A percentile compares a stretch with the other conserved stretches of the same genome.
Evolutionary conservation across 2,329 filamentous ascomycete species (phyloP).

Genomic region (Aspergillus versicolor): DNA sequence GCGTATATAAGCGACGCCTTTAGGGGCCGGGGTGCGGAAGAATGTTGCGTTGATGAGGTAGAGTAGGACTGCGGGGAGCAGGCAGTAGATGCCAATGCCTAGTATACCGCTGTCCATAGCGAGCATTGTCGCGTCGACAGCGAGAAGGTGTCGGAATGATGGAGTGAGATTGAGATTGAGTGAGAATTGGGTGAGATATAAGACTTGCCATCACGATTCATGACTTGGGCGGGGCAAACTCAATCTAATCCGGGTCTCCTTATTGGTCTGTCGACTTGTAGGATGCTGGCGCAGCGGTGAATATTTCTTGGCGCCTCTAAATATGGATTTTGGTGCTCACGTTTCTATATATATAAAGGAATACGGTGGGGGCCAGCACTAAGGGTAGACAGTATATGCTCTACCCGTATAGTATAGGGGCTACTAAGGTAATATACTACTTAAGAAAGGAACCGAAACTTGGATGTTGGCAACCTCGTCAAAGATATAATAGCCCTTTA

Average conservation of each 20-base stretch:
- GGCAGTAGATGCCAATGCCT: background rate
- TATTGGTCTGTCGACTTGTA: background rate
- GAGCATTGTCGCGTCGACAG: background rate
- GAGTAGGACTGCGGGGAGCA: background rate
- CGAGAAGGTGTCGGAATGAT: too few relatives aligned
- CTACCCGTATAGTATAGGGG: too few relatives aligned
- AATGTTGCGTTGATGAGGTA: constrained; percentile 4
- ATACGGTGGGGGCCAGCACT: too few relatives aligned
- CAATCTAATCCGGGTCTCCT: background rate
- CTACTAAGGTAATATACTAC: too few relatives aligned
- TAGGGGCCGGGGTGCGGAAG: background rate
- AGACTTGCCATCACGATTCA: background rate
- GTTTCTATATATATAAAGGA: too few relatives aligned
- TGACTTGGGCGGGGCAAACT: background rate
- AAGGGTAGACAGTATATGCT: too few relatives aligned
- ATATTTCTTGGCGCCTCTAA: too few relatives aligned
- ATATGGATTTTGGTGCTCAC: too few relatives aligned
- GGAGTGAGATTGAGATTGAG: background rate
- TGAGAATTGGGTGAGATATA: background rate
- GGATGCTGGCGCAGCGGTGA: too few relatives aligned
- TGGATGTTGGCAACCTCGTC: too few relatives aligned
- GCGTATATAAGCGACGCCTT: background rate
- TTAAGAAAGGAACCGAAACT: too few relatives aligned
- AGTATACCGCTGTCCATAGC: background rate
- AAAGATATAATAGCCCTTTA: too few relatives aligned